A percentile compares a stretch with the other conserved stretches of the same genome.
Evolutionary conservation across 31 red algal genomes (phyloP).

Genomic region (Asparagopsis taxiformis): DNA sequence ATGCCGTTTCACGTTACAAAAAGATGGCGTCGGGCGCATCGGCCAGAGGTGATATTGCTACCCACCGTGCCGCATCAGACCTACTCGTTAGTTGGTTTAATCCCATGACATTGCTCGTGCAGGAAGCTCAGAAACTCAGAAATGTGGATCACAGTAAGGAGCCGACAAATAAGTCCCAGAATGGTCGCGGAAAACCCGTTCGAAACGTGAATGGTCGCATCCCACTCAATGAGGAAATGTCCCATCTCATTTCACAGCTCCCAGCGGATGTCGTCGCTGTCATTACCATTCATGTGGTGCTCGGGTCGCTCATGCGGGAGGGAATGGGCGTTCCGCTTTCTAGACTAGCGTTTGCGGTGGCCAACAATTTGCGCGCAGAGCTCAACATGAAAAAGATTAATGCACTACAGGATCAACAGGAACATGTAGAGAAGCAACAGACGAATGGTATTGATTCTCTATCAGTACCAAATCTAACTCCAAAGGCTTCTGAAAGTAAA

Average conservation of each 20-base stretch:
- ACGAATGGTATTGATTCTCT: no score
- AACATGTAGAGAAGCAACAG: background rate
- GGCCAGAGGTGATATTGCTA: slow-evolving; percentile 70
- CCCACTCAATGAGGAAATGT: background rate
- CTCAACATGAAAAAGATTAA: slow-evolving; percentile 44
- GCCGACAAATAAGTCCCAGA: background rate
- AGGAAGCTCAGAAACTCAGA: background rate
- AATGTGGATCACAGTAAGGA: background rate
- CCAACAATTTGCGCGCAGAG: slow-evolving; percentile 63
- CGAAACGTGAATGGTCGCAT: background rate
- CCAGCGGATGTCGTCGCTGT: slow-evolving; percentile 47
- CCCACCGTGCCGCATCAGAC: slow-evolving; percentile 36
- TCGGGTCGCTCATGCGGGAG: slow-evolving; percentile 37
- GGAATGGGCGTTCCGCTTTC: slow-evolving; percentile 39
- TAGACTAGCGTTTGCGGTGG: slow-evolving; percentile 28
- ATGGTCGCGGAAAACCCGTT: background rate
- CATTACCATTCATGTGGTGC: slow-evolving; percentile 50
- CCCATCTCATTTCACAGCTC: slow-evolving; percentile 14
- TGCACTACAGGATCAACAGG: slow-evolving; percentile 11
- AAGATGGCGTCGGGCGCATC: slow-evolving; percentile 36
- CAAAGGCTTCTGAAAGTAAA: background rate
- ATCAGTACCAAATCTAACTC: slow-evolving; percentile 1
- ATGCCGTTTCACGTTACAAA: slow-evolving; percentile 59
- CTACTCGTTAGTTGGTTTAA: slow-evolving; percentile 72
- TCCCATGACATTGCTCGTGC: slow-evolving; percentile 47